Conservation (phyloP, 2,329 filamentous ascomycete species). For the Amesomyces nigricolor region DNA sequence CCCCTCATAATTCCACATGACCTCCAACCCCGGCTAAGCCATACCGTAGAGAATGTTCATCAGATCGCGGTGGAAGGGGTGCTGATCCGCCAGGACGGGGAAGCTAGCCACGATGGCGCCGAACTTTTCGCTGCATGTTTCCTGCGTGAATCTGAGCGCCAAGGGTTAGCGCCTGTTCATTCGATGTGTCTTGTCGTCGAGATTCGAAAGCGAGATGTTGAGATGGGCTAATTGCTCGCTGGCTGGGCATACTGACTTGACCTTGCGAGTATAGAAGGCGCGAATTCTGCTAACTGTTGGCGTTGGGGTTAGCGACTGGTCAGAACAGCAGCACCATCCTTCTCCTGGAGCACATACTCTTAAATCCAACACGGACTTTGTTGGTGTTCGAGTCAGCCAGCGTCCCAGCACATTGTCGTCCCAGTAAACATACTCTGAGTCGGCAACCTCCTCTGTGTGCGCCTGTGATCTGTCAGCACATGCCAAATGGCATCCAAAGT, state of each 20-base stretch:
- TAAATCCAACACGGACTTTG: slow-evolving; percentile 76
- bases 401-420: not conserved
- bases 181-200: not conserved
- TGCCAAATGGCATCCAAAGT: not conserved
- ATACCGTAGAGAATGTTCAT: slow-evolving; percentile 89
- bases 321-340: not conserved
- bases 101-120: slow-evolving; percentile 87
- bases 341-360: slow-evolving; percentile 36
- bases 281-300: slow-evolving; percentile 74
- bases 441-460: slow-evolving; percentile 86
- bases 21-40: not conserved
- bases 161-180: slow-evolving; percentile 12
- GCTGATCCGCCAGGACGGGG: slow-evolving; percentile 76
- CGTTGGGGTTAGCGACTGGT: slow-evolving; percentile 7
- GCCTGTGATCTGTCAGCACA: slow-evolving; percentile 41
- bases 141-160: slow-evolving; percentile 67
- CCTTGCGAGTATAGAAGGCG: slow-evolving; percentile 91
- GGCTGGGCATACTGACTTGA: slow-evolving; percentile 52
- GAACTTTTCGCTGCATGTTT: slow-evolving; percentile 87
- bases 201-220: not conserved
- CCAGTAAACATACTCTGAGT: slow-evolving; percentile 55
- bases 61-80: slow-evolving; percentile 54
- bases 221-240: not conserved
- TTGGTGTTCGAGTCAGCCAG: slow-evolving; percentile 19
- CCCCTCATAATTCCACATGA: not conserved